Percentiles rank a stretch among this genome's conserved stretches.
Conservation (phyloP, 164 flowering plant species). For the Tinospora cordifolia region DNA sequence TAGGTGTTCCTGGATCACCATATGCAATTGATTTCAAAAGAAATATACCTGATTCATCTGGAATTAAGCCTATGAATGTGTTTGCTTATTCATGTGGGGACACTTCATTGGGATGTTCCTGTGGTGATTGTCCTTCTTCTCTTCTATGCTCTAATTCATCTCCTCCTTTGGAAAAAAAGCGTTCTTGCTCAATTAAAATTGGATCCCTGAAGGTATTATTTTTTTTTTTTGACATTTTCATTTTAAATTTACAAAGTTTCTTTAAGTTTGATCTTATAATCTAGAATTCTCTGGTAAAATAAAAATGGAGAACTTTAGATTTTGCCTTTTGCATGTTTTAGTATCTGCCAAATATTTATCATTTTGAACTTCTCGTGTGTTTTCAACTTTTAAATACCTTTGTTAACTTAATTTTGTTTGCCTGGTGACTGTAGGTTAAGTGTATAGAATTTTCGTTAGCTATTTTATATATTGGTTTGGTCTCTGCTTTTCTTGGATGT, state of each 20-base stretch:
- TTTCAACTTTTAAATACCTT: background rate
- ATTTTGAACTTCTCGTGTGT: background rate
- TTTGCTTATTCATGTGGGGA: slow-evolving; percentile 88
- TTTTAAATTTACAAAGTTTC: background rate
- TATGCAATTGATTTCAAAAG: slow-evolving; percentile 65
- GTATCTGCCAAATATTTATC: background rate
- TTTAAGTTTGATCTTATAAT: background rate
- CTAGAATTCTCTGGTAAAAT: background rate
- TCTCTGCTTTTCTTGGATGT: slow-evolving; percentile 72
- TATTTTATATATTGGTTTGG: slow-evolving; percentile 58
- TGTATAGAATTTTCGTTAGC: slow-evolving; percentile 73
- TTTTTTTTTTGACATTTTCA: background rate
- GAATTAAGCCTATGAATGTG: slow-evolving; percentile 86
- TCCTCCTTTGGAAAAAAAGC: slow-evolving; percentile 38
- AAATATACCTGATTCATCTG: slow-evolving; percentile 48
- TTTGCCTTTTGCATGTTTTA: background rate
- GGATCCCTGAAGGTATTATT: slow-evolving; percentile 64
- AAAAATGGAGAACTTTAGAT: background rate
- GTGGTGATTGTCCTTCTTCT: slow-evolving; percentile 97
- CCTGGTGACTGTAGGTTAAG: slow-evolving; percentile 58
- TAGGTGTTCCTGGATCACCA: slow-evolving; percentile 76
- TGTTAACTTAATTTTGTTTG: slow-evolving; percentile 13
- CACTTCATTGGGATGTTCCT: slow-evolving; percentile 89
- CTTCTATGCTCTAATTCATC: slow-evolving; percentile 53
- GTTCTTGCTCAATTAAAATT: slow-evolving; percentile 61